Evolutionary conservation across 176 grass and related monocot genomes (phyloP).

Genomic region (Cocos nucifera): DNA sequence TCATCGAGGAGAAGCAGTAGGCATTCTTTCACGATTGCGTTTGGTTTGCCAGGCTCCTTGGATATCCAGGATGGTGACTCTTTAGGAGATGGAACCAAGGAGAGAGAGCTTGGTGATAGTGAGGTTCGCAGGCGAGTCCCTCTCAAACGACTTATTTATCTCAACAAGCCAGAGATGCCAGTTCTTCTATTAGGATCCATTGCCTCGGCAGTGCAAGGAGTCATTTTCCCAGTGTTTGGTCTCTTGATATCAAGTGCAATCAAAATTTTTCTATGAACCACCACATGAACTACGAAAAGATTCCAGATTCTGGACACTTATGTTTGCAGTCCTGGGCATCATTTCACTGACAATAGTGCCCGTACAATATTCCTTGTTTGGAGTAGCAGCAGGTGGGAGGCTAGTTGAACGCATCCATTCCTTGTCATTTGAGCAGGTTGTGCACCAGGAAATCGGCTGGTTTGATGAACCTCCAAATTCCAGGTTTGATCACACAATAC

Average conservation of each 20-base stretch:
- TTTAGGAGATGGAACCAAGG: conserved; percentile 10
- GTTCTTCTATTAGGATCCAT: conserved; percentile 55
- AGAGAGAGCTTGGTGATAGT: conserved; percentile 4
- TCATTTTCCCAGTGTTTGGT: conserved; percentile 52
- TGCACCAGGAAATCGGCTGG: conserved; percentile 77
- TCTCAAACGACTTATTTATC: conserved; percentile 40
- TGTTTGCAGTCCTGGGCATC: conserved; percentile 41
- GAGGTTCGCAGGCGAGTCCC: conserved; percentile 34
- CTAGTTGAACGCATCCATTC: conserved; percentile 68
- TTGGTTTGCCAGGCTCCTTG: conserved; percentile 31
- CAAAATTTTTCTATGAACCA: conserved; percentile 57
- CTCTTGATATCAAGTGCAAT: conserved; percentile 61
- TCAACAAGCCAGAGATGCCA: conserved; percentile 67
- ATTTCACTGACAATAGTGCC: conserved; percentile 33
- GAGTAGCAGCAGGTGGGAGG: conserved; percentile 66
- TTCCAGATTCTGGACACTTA: conserved; percentile 72
- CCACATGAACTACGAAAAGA: conserved; percentile 42
- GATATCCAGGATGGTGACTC: conserved; percentile 25
- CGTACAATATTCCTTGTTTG: conserved; percentile 57
- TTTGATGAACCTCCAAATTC: conserved; percentile 86
- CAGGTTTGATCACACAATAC: conserved; percentile 21
- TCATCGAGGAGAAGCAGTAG: conserved; percentile 44
- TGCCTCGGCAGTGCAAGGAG: conserved; percentile 35
- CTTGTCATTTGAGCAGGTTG: conserved; percentile 40
- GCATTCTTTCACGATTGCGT: conserved; percentile 22